These are phyloP conservation scores for Anacardium occidentale DNA, from an alignment of 345 rosid genomes.

Conservation along the genomic window DNA sequence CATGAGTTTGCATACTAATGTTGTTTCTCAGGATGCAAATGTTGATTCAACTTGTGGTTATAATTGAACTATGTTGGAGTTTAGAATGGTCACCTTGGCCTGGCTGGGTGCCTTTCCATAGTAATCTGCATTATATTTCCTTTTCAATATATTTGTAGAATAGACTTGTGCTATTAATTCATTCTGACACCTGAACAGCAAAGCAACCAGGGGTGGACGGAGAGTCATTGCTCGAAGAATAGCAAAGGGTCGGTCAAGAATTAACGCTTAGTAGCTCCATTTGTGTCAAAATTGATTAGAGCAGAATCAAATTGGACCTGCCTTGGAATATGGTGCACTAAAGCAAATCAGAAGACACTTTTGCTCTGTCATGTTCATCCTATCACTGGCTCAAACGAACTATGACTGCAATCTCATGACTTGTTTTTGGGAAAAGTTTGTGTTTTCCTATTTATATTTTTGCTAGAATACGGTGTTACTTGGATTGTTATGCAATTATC, in stretches of 20 bases:
- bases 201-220: conserved; percentile 95
- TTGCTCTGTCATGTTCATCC: conserved; percentile 7
- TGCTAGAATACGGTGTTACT: background rate
- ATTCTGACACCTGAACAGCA: conserved; percentile 51
- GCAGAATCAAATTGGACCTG: conserved; percentile 10
- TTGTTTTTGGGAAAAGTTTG: background rate
- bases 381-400: background rate
- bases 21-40: background rate
- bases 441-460: background rate
- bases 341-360: background rate
- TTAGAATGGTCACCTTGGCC: background rate
- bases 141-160: background rate
- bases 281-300: background rate
- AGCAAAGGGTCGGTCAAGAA: conserved; percentile 91
- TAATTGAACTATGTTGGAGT: background rate
- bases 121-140: background rate
- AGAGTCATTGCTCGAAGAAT: conserved; percentile 95
- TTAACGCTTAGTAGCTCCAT: conserved; percentile 56
- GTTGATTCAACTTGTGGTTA: background rate
- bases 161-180: conserved; percentile 17
- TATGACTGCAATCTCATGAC: background rate
- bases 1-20: background rate
- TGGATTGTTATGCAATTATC: conserved; percentile 5
- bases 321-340: conserved; percentile 1
- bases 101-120: background rate